phyloP scores from a whole-genome alignment of 495 filamentous ascomycete genomes.

The Daldinia loculata region DNA sequence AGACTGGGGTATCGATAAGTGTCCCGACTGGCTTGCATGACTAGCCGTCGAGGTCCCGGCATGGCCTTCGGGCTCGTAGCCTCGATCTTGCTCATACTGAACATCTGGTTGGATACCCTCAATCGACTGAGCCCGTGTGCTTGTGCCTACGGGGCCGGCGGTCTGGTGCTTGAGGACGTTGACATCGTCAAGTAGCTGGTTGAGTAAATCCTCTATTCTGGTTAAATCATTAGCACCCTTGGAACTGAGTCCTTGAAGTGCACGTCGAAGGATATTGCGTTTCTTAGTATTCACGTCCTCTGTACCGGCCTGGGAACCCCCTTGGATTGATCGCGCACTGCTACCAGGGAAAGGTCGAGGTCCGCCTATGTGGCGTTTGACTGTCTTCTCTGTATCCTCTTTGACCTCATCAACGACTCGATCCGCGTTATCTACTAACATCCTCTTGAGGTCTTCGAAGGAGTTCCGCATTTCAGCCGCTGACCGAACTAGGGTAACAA shows the following conservation, averaged over 20 bases:
- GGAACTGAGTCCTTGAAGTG: slow-evolving; percentile 84
- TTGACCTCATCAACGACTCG: slow-evolving; percentile 83
- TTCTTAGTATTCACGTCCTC: slow-evolving; percentile 83
- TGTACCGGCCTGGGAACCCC: slow-evolving; percentile 67
- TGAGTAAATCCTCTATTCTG: slow-evolving; percentile 95
- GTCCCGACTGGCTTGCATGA: slow-evolving; percentile 75
- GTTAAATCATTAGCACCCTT: slow-evolving; percentile 87
- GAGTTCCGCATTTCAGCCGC: slow-evolving; percentile 97
- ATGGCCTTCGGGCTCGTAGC: slow-evolving; percentile 85
- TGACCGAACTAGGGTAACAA: slow-evolving; percentile 91
- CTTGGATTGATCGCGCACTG: slow-evolving; percentile 63
- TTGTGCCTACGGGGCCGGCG: slow-evolving; percentile 47
- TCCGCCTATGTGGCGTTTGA: slow-evolving; percentile 82
- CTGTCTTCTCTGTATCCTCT: slow-evolving; percentile 82
- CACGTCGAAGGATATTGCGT: slow-evolving; percentile 88
- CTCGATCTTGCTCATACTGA: slow-evolving; percentile 66
- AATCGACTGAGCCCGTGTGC: slow-evolving; percentile 56
- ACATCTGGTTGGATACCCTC: slow-evolving; percentile 65
- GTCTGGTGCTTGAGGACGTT: slow-evolving; percentile 80
- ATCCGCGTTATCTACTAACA: slow-evolving; percentile 85
- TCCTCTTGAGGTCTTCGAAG: slow-evolving; percentile 95
- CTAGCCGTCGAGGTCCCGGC: slow-evolving; percentile 79
- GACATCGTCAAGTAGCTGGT: slow-evolving; percentile 89
- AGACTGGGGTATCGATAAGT: slow-evolving; percentile 72
- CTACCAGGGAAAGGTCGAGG: slow-evolving; percentile 84